Evolutionary conservation across 306 rosid genomes (phyloP).

Genomic region (Gynostemma pentaphyllum): DNA sequence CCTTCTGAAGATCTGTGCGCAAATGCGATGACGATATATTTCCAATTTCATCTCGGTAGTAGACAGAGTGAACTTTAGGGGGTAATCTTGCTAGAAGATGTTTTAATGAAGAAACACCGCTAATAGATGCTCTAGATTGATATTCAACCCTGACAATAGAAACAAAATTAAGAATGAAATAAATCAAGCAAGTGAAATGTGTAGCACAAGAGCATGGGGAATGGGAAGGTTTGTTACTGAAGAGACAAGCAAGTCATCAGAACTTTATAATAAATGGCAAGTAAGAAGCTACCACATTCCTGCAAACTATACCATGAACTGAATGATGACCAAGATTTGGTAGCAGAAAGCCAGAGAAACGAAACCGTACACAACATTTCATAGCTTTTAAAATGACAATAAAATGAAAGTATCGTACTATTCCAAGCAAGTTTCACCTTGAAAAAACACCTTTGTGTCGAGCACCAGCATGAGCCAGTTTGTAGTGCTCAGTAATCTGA

Average conservation of each 20-base stretch:
- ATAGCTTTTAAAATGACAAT: not conserved
- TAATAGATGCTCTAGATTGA: conserved; percentile 49
- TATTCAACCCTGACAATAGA: conserved; percentile 73
- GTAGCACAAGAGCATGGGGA: not conserved
- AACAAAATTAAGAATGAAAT: not conserved
- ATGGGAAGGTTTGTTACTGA: not conserved
- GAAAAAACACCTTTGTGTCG: conserved; percentile 89
- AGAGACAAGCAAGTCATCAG: no score
- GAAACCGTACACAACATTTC: conserved; percentile 1
- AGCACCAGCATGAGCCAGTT: conserved; percentile 75
- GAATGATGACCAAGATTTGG: not conserved
- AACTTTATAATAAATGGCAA: not conserved
- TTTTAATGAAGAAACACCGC: conserved; percentile 70
- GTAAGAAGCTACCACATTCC: not conserved
- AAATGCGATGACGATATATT: conserved; percentile 89
- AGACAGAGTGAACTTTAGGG: conserved; percentile 89
- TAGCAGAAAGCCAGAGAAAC: not conserved
- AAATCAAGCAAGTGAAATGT: not conserved
- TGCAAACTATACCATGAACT: not conserved
- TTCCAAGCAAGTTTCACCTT: conserved; percentile 39
- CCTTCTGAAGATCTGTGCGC: conserved; percentile 60
- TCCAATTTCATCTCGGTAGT: conserved; percentile 84
- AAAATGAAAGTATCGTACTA: not conserved
- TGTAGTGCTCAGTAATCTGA: conserved; percentile 79
- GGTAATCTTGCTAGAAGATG: conserved; percentile 76